Conservation (phyloP, 768 basidiomycete genomes). For the Rhodotorula paludigena region DNA sequence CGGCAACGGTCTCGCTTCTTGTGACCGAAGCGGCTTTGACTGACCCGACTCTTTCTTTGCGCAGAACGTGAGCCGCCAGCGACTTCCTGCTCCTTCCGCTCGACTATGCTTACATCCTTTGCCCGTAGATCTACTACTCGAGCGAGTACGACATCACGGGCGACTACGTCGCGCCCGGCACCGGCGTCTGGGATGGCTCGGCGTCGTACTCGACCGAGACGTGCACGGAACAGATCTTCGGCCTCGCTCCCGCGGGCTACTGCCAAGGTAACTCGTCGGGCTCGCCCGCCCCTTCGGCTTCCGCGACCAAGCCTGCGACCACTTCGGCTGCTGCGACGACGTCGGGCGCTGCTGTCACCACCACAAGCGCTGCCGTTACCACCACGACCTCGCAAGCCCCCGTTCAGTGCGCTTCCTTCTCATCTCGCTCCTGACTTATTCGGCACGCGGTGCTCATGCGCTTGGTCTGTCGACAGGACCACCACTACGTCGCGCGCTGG, state of each 20-base stretch:
- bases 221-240: background rate
- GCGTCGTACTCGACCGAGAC: slow-evolving; percentile 2
- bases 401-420: background rate
- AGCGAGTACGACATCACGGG: background rate
- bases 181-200: slow-evolving; percentile 10
- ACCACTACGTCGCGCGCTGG: no score
- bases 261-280: slow-evolving; percentile 1
- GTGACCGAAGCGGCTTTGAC: no score
- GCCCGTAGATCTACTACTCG: background rate
- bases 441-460: background rate
- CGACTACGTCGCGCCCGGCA: slow-evolving; percentile 7
- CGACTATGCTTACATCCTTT: background rate
- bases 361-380: no score
- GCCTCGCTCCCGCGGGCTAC: slow-evolving; percentile 9
- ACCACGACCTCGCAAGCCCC: background rate
- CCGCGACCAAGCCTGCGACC: background rate
- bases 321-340: background rate
- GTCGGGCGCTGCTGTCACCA: background rate
- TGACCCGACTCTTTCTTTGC: no score
- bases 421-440: background rate
- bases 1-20: no score
- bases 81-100: background rate
- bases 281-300: background rate
- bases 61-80: background rate
- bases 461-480: background rate